Evolutionary conservation across 345 rosid species (phyloP).

Genomic region (Geranium brycei): DNA sequence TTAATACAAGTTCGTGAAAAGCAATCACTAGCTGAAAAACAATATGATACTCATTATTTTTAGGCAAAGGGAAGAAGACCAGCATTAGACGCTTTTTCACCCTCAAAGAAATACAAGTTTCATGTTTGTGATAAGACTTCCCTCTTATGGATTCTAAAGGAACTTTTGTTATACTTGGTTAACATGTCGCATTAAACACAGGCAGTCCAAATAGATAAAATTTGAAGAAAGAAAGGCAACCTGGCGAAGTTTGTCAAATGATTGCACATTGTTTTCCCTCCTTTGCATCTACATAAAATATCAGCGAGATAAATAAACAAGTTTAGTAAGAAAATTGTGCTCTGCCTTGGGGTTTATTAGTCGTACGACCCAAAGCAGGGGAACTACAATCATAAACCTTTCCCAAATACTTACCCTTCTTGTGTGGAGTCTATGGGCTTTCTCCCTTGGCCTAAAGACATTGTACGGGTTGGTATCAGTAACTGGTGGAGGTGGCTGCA

Average conservation of each 20-base stretch:
- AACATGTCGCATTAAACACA: no score
- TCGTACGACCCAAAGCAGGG: no score
- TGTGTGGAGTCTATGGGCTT: constrained; percentile 90
- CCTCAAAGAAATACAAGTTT: no score
- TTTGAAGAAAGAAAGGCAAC: constrained; percentile 15
- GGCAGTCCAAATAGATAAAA: background rate
- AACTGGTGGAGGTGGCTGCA: constrained; percentile 94
- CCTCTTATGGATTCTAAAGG: no score
- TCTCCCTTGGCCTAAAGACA: constrained; percentile 95
- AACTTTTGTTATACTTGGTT: no score
- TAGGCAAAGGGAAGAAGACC: no score
- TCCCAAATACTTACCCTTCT: constrained; percentile 50
- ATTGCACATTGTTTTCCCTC: constrained; percentile 97
- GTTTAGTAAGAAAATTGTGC: background rate
- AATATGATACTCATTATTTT: no score
- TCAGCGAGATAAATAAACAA: constrained; percentile 3
- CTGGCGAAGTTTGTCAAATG: constrained; percentile 98
- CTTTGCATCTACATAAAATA: constrained; percentile 69
- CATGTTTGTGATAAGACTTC: no score
- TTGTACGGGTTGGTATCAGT: constrained; percentile 94
- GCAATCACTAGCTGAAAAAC: no score
- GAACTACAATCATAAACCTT: background rate
- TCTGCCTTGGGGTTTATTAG: constrained; percentile 1
- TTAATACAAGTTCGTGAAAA: no score
- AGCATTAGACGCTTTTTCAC: no score